Conservation (phyloP, 2,329 filamentous ascomycete species). For the Grosmannia huntii region DNA sequence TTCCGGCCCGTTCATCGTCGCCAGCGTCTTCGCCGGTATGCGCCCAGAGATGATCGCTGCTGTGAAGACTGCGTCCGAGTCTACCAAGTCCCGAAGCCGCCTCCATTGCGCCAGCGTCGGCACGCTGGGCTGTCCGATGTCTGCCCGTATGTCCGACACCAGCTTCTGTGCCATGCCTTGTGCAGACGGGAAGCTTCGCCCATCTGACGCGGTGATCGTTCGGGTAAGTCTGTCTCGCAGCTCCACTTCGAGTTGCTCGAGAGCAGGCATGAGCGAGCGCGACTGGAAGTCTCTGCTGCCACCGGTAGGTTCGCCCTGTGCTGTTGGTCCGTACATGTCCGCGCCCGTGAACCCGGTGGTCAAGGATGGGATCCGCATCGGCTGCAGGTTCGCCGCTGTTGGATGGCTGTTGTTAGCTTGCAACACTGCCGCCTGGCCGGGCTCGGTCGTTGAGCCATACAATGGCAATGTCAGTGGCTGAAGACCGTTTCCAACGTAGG, state of each 20-base stretch:
- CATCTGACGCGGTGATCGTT: background rate
- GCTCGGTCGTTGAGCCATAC: background rate
- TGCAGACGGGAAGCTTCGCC: background rate
- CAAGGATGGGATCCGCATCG: background rate
- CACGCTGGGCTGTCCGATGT: slow-evolving; percentile 2
- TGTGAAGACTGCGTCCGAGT: slow-evolving; percentile 16
- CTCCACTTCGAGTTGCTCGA: background rate
- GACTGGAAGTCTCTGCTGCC: background rate
- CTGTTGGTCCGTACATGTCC: background rate
- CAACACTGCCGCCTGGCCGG: background rate
- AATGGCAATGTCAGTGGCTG: background rate
- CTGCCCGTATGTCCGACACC: background rate
- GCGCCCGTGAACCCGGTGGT: background rate
- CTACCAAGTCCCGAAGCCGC: slow-evolving; percentile 1
- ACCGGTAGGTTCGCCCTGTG: background rate
- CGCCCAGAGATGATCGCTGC: slow-evolving; percentile 17
- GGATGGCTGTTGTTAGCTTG: background rate
- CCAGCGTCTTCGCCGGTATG: slow-evolving; percentile 11
- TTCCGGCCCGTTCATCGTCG: background rate
- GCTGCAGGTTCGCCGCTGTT: background rate
- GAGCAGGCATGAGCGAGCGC: background rate
- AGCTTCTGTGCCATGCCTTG: background rate
- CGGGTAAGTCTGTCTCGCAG: background rate
- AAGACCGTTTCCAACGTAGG: background rate
- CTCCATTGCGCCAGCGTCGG: slow-evolving; percentile 19